A percentile compares a stretch with the other conserved stretches of the same genome.
These are phyloP conservation scores for Pleurotus pulmonarius DNA, from an alignment of 768 basidiomycete species.

Conservation along the genomic window DNA sequence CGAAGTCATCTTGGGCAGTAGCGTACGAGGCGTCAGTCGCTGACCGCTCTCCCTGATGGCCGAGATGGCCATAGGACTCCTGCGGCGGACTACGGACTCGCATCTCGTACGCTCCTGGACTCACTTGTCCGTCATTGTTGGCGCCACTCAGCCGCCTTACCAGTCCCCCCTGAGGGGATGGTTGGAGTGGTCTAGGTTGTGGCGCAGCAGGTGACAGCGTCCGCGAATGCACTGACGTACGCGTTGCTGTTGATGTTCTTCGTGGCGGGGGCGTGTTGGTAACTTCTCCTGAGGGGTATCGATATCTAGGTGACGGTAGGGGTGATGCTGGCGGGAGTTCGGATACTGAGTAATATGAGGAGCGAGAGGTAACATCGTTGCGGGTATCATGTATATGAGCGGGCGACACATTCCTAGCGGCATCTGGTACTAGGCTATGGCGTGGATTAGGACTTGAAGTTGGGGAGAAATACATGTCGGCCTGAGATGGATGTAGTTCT, in stretches of 20 bases:
- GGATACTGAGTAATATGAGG: conserved; percentile 69
- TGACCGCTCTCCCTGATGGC: conserved; percentile 24
- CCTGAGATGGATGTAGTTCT: conserved; percentile 39
- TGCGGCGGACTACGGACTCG: conserved; percentile 26
- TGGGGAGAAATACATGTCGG: conserved; percentile 44
- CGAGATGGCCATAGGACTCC: conserved; percentile 12
- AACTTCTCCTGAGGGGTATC: conserved; percentile 41
- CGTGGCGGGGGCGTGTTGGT: conserved; percentile 40
- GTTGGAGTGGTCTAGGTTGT: conserved; percentile 10
- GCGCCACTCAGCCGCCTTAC: conserved; percentile 11
- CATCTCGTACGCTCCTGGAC: conserved; percentile 34
- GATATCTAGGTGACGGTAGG: conserved; percentile 47
- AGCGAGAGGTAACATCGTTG: background rate
- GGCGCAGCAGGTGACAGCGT: conserved; percentile 23
- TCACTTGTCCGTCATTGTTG: conserved; percentile 3
- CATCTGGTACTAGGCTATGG: conserved; percentile 14
- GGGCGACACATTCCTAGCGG: background rate
- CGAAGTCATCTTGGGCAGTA: conserved; percentile 42
- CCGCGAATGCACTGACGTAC: conserved; percentile 17
- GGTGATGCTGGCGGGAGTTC: conserved; percentile 65
- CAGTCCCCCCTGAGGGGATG: conserved; percentile 16
- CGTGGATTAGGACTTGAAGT: conserved; percentile 9
- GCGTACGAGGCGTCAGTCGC: conserved; percentile 38
- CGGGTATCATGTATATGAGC: background rate
- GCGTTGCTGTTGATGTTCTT: conserved; percentile 32